Evolutionary conservation across 257 asterid species (phyloP).

Genomic region (Cordia subcordata): DNA sequence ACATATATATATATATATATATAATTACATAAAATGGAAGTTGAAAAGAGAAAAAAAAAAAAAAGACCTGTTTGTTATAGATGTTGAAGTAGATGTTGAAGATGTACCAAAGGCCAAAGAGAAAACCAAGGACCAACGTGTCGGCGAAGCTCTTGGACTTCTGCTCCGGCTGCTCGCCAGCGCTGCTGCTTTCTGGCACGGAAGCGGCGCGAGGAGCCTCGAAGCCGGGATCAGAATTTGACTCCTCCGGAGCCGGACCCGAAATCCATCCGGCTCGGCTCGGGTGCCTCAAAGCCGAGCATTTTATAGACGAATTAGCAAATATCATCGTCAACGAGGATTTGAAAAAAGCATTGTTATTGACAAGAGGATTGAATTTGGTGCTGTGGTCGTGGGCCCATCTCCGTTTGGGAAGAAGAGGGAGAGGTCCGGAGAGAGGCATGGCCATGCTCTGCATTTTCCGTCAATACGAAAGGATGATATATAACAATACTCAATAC

Average conservation of each 20-base stretch:
- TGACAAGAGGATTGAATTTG: too few species aligned
- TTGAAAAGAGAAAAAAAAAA: neutral
- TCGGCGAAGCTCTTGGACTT: constrained; percentile 26
- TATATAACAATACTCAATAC: too few species aligned
- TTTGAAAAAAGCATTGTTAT: too few species aligned
- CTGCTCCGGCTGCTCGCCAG: constrained; percentile 51
- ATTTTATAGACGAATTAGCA: constrained; percentile 27
- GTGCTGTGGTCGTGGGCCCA: too few species aligned
- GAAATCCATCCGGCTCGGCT: constrained; percentile 34
- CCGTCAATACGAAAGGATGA: too few species aligned
- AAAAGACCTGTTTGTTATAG: constrained; percentile 79
- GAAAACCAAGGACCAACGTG: constrained; percentile 71
- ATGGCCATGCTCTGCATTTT: constrained; percentile 67
- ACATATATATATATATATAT: too few species aligned
- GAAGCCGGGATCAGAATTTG: constrained; percentile 24
- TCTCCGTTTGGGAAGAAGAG: constrained; percentile 24
- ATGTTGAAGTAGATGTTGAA: constrained; percentile 95
- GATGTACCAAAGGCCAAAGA: constrained; percentile 89
- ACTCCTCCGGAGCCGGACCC: constrained; percentile 17
- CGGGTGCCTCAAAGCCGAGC: constrained; percentile 25
- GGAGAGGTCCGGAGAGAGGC: constrained; percentile 46
- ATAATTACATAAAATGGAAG: neutral
- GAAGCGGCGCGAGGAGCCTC: constrained; percentile 41
- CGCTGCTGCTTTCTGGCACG: constrained; percentile 40
- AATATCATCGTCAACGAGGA: constrained; percentile 6